A percentile compares a stretch with the other conserved stretches of the same genome.
Conservation (phyloP, 805 yeast genomes). For the Brettanomyces naardenensis region DNA sequence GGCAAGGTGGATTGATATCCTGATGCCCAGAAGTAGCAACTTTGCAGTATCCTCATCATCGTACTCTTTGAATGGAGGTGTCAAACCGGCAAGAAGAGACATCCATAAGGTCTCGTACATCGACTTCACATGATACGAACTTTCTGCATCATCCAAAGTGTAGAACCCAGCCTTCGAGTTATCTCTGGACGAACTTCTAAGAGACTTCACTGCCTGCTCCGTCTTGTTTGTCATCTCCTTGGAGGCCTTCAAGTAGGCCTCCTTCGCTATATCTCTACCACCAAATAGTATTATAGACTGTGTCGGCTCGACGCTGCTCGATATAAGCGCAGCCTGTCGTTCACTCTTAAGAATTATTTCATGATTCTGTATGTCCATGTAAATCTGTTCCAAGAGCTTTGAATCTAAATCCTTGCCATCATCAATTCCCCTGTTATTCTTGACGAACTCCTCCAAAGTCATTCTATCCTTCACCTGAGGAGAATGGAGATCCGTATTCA, state of each 20-base stretch:
- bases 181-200: constrained; percentile 42
- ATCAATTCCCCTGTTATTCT: constrained; percentile 86
- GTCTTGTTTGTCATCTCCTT: constrained; percentile 86
- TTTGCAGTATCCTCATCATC: constrained; percentile 66
- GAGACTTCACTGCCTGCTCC: constrained; percentile 66
- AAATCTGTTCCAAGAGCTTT: constrained; percentile 62
- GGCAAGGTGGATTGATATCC: constrained; percentile 73
- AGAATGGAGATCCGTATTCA: constrained; percentile 92
- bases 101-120: constrained; percentile 95
- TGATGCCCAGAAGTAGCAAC: constrained; percentile 77
- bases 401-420: constrained; percentile 79
- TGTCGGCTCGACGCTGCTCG: constrained; percentile 42
- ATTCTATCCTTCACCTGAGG: constrained; percentile 78
- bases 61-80: constrained; percentile 87
- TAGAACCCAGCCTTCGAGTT: constrained; percentile 50
- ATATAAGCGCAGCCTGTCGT: constrained; percentile 82
- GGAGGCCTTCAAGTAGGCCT: constrained; percentile 88
- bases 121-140: constrained; percentile 73
- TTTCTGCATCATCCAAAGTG: constrained; percentile 51
- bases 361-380: constrained; percentile 67
- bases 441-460: constrained; percentile 81
- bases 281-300: constrained; percentile 45
- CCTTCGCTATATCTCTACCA: constrained; percentile 60
- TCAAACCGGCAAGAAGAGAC: constrained; percentile 90
- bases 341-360: constrained; percentile 91